Evolutionary conservation across 1,284 basidiomycete species (phyloP), one percentile per base, ranked within the genome.

Genomic region (Malassezia sp.): DNA sequence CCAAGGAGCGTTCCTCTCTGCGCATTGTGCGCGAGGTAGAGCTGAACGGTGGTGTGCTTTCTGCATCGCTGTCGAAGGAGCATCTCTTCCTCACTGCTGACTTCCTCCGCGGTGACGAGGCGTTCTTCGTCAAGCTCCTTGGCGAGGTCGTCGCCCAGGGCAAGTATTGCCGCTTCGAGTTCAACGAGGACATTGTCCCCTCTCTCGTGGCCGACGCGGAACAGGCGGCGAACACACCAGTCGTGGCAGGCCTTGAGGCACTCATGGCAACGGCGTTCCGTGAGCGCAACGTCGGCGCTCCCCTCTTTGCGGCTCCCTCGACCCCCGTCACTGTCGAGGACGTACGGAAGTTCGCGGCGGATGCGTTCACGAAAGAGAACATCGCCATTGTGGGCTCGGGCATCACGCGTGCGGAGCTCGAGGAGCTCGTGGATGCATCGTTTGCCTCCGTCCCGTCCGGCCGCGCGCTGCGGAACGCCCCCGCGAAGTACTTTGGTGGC

Each of bases 91-190:
- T 90, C 62, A 91, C 85, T 37, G 88, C 91, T 54, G 89, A 96
- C 71, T 97, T 96, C 75, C 75, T 96, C 61, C 81, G 83, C 54
- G 90, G 87, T 42, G 88, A 97, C 72, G 91, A 96, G 90, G 63
- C 57, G 27, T 63, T 58, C 50, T 70, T 70, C 38, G 57, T 61
- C 40, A 56, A 63, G 50, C 51, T 68, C 23, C 59, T 70, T 20
- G 67, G 63, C 38, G 63, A 70, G 33, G 63, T 61, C 11, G 38
- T 67, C 29, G 40, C 53, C 48, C 52, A 56, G 38, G 41, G 52
- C 54, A 62, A 63, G 54, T 61, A 67, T 34, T 49, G 52, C 36
- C 43, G 46, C 23, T 63, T 61, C 55, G 67, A 70, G 45, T 70
- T 59, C 58, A 55, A 57, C 48, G 67, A 70, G 52, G 62, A 64